A percentile compares a stretch with the other conserved stretches of the same genome.
phyloP scores from a whole-genome alignment of 345 rosid species.

The Psidium guajava region DNA sequence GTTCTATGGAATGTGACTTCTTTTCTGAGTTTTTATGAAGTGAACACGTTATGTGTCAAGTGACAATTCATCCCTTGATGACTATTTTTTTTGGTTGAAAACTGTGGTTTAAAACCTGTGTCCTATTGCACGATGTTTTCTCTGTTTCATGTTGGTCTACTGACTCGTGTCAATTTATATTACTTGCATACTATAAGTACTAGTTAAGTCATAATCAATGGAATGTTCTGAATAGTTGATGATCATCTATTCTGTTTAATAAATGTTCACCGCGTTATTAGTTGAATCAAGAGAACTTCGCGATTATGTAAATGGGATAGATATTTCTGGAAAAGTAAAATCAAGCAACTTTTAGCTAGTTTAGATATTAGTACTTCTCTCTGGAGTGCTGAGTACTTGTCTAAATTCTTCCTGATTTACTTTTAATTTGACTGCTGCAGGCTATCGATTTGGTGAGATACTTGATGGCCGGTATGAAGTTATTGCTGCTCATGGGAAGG shows the following conservation, averaged over 20 bases:
- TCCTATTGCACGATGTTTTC: background rate
- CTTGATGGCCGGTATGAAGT: constrained; percentile 95
- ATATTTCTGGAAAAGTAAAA: background rate
- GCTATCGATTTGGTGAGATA: constrained; percentile 89
- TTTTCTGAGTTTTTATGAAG: background rate
- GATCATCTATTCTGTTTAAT: background rate
- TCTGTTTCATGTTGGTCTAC: background rate
- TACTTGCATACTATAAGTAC: background rate
- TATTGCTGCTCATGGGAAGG: constrained; percentile 94
- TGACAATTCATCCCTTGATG: background rate
- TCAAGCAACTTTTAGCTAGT: background rate
- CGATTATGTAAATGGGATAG: background rate
- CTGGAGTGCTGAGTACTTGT: background rate
- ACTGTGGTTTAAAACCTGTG: background rate
- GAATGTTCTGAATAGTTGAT: background rate
- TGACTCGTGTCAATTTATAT: background rate
- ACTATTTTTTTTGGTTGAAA: no score
- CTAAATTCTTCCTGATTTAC: background rate
- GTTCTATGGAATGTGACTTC: background rate
- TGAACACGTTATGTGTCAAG: background rate
- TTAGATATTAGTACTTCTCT: background rate
- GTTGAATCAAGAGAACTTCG: background rate
- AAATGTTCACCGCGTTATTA: background rate
- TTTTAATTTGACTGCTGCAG: constrained; percentile 17
- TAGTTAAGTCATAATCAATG: background rate